These are phyloP conservation scores for Hemileccinum impolitum DNA, from an alignment of 768 basidiomycete species.

Conservation along the genomic window DNA sequence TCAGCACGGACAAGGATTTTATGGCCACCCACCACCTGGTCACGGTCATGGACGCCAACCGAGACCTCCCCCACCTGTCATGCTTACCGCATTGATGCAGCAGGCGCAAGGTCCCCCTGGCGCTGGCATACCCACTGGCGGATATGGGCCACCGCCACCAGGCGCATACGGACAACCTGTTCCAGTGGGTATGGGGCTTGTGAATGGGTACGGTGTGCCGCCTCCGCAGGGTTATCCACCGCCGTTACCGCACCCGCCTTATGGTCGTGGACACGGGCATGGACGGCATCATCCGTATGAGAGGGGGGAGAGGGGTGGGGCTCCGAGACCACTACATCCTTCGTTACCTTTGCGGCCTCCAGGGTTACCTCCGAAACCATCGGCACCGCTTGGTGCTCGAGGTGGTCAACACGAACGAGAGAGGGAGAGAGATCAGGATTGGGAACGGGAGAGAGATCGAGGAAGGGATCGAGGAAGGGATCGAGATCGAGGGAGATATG, in stretches of 20 bases:
- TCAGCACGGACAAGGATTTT: constrained; percentile 26
- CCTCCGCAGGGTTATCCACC: constrained; percentile 16
- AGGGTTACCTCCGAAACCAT: constrained; percentile 21
- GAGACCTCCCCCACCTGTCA: constrained; percentile 27
- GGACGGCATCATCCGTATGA: constrained; percentile 13
- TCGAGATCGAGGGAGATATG: constrained; percentile 18
- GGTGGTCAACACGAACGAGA: constrained; percentile 21
- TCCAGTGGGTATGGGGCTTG: constrained; percentile 1
- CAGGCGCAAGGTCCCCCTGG: constrained; percentile 14
- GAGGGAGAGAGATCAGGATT: constrained; percentile 6
- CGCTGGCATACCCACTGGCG: constrained; percentile 3
- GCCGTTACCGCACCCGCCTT: constrained; percentile 9
- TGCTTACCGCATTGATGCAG: constrained; percentile 32
- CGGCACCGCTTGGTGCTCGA: constrained; percentile 11
- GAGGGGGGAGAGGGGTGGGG: constrained; percentile 8
- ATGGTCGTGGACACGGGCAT: constrained; percentile 10
- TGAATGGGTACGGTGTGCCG: constrained; percentile 19
- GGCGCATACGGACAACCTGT: constrained; percentile 12
- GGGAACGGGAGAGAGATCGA: constrained; percentile 1
- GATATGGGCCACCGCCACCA: constrained; percentile 14
- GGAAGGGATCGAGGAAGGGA: constrained; percentile 13
- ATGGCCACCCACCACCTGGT: constrained; percentile 33
- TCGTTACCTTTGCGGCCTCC: constrained; percentile 20
- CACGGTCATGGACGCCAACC: constrained; percentile 31
- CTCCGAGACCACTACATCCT: constrained; percentile 9